A percentile compares a stretch with the other conserved stretches of the same genome.
Evolutionary conservation across 139 green algal genomes (phyloP).

Genomic region (Chlorella ohadii): DNA sequence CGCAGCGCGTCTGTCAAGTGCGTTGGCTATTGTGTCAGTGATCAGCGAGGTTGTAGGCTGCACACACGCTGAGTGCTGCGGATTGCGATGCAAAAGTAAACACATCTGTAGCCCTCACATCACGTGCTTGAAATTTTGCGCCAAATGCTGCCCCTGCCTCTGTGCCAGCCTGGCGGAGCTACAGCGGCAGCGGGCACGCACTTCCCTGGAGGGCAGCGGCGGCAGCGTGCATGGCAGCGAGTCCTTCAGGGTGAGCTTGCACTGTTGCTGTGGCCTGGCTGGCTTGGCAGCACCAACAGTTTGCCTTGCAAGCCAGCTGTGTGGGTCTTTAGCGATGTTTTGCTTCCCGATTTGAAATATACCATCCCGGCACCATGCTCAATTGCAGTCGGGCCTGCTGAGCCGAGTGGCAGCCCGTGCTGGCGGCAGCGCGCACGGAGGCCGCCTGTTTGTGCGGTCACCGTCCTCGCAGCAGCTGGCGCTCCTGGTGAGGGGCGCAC

Average conservation of each 20-base stretch:
- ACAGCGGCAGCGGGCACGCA: neutral
- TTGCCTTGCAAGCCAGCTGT: too few species aligned
- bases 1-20: constrained; percentile 27
- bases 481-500: constrained; percentile 12
- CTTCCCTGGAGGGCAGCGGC: neutral
- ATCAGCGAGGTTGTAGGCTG: too few species aligned
- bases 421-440: constrained; percentile 22
- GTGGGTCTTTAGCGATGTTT: too few species aligned
- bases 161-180: neutral
- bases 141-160: too few species aligned
- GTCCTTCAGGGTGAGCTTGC: neutral
- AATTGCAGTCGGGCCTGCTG: neutral
- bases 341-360: too few species aligned
- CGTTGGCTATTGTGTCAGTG: too few species aligned
- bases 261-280: neutral
- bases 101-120: too few species aligned
- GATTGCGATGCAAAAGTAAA: too few species aligned
- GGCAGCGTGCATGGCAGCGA: constrained; percentile 4
- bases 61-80: too few species aligned
- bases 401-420: neutral
- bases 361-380: too few species aligned
- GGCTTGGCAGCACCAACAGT: too few species aligned
- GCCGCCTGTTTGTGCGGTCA: constrained; percentile 20
- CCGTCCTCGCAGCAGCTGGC: constrained; percentile 29
- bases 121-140: too few species aligned